Base-by-base conservation (phyloP, 805 yeast species). In the Candida succiphila region DNA sequence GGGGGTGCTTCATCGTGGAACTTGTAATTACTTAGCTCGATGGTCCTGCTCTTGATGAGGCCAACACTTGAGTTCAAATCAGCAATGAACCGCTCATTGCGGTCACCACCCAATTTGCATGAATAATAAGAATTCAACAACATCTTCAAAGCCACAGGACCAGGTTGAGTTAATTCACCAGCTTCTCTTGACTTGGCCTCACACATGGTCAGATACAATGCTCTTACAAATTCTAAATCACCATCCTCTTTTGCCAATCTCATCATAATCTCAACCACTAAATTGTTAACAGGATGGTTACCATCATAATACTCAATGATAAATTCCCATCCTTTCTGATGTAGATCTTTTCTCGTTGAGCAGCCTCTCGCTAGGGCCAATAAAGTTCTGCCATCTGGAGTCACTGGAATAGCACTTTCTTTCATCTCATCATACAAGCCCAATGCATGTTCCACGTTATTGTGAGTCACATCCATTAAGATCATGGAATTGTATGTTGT, bases 231-330 rank as follows among this genome's bases (percentile, higher is more conserved):
- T 5, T 74, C 61, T 15, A 82, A 55, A 51, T 88, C 96, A 0
- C 94, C 92, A 46, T 87, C 87, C 37, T 65, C 65, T 0, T 86
- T 79, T n/a, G 92, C 74, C 30, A 89, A 56, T 40, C 78, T 69
- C 59, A 89, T 65, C 75, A 89, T 76, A 13, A 75, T 67, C 40
- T 78, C 81, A 43, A 77, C 64, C 0, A 81, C 67, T 17, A 60
- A 60, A 7, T 67, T 36, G 29, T 57, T 56, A 16, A 58, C 43
- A 2, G 45, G 31, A 47, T 36, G 43, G n/a, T 65, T 54, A 18
- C 43, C 37, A 13, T 69, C 63, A 43, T 75, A 64, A 37, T 83
- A 73, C 41, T 82, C 76, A 39, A 78, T 65, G 35, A 88, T 72
- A 44, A 73, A 79, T 34, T 72, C 69, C 96, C 96, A 89, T 0